phyloP scores from a whole-genome alignment of 2,329 filamentous ascomycete genomes.

The Incumbomyces lentus region DNA sequence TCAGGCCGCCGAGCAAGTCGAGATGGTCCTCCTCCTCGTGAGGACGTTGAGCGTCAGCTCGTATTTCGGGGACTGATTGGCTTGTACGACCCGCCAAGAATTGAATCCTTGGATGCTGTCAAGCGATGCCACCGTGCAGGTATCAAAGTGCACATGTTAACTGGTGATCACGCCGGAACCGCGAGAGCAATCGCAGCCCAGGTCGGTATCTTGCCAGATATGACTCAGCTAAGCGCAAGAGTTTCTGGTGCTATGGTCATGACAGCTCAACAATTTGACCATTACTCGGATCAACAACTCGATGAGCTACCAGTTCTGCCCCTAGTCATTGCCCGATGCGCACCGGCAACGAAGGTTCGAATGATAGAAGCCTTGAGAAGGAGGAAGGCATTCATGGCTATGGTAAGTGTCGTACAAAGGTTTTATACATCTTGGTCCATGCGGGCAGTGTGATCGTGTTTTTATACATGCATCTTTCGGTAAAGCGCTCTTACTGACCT shows the following conservation, averaged over 20 bases:
- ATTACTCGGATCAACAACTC: slow-evolving; percentile 58
- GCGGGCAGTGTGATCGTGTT: too few relatives aligned
- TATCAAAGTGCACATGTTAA: slow-evolving; percentile 67
- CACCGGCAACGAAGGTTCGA: slow-evolving; percentile 60
- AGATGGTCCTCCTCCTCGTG: slow-evolving; percentile 33
- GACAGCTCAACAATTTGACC: slow-evolving; percentile 64
- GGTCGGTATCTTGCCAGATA: slow-evolving; percentile 62
- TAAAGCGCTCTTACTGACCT: background rate
- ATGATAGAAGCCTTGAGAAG: slow-evolving; percentile 60
- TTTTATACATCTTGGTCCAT: too few relatives aligned
- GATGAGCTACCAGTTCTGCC: slow-evolving; percentile 44
- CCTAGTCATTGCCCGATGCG: slow-evolving; percentile 49
- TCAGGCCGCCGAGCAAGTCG: slow-evolving; percentile 22
- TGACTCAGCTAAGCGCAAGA: slow-evolving; percentile 47
- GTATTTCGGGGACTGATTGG: slow-evolving; percentile 65
- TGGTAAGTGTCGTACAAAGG: slow-evolving; percentile 33
- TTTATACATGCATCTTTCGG: background rate
- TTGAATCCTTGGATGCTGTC: slow-evolving; percentile 61
- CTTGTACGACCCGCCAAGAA: slow-evolving; percentile 70
- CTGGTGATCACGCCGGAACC: slow-evolving; percentile 64
- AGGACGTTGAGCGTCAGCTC: slow-evolving; percentile 55
- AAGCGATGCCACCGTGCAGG: slow-evolving; percentile 57
- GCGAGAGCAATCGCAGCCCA: slow-evolving; percentile 65
- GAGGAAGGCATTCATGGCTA: slow-evolving; percentile 64
- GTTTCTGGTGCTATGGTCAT: slow-evolving; percentile 56